Base-by-base conservation (phyloP, 2,329 filamentous ascomycete genomes). In the Arachnomyces sp. region DNA sequence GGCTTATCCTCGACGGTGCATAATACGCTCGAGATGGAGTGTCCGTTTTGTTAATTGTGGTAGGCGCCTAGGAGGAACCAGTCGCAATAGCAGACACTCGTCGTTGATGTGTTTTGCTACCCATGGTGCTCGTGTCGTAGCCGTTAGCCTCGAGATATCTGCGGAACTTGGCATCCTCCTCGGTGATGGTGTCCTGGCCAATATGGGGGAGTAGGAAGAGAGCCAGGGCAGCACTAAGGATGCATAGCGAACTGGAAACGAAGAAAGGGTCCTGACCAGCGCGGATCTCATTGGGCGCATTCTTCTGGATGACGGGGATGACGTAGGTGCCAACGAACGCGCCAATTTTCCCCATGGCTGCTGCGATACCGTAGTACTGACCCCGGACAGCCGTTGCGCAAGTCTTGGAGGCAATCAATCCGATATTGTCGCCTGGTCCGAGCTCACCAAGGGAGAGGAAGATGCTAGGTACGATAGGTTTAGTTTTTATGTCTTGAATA, bases 341-440 rank as follows among this genome's bases (percentile, higher is more conserved):
- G 36, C 67, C 67, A 13, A 71, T 53, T 48, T 70, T 71, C 30
- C 67, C 67, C 11, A 60, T 45, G 2, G 67, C 67, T 0, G 67
- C 67, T 6, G 67, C 67, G 38, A 69, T 66, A 7, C 65, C 76
- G 53, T 81, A 81, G 60, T 79, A 81, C 56, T 84, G 77, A 2
- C 88, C 89, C 30, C 88, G 76, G n/a, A 95, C 81, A 13, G 84
- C 82, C 3, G 89, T 94, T 0, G 89, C 86, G 53, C 81, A 88
- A 2, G 85, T 89, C 69, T 94, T 94, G 34, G 84, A 83, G 0
- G 89, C 88, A 20, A 93, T 63, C 0, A 94, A 73, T 2, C 88
- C 88, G 50, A 94, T 94, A 60, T 94, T 94, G 67, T 94, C 84
- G 9, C 89, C 89, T 0, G 89, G 87, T 0, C 89, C 88, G 31